Conservation (phyloP, 1,139 yeast genomes). For the Arxiozyma heterogenica region DNA sequence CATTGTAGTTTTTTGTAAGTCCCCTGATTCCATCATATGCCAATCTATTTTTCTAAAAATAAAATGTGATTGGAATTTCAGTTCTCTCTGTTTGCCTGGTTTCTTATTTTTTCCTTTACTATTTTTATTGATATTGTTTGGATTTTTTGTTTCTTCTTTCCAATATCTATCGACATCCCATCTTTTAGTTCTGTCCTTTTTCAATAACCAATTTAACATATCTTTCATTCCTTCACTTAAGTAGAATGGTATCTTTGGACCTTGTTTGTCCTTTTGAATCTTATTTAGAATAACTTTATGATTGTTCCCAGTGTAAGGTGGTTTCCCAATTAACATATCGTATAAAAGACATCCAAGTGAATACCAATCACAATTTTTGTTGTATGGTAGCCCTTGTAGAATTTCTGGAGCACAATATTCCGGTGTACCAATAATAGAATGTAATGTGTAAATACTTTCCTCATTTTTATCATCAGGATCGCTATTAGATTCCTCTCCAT, state of each 20-base stretch:
- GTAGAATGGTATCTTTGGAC: conserved; percentile 68
- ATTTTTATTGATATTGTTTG: not conserved
- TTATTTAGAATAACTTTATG: conserved; percentile 75
- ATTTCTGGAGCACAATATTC: conserved; percentile 98
- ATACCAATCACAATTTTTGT: conserved; percentile 93
- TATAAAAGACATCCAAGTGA: conserved; percentile 83
- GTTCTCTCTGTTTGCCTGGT: conserved; percentile 23
- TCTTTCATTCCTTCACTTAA: conserved; percentile 81
- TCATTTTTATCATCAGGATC: conserved; percentile 9
- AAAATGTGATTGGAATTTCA: conserved; percentile 41
- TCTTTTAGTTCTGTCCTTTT: conserved; percentile 67
- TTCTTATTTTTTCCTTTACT: conserved; percentile 39
- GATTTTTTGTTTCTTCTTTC: conserved; percentile 31
- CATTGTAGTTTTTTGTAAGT: conserved; percentile 33
- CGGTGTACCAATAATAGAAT: conserved; percentile 85
- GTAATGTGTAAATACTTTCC: conserved; percentile 34
- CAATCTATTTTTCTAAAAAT: conserved; percentile 77
- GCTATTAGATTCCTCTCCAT: conserved; percentile 12
- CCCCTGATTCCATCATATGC: conserved; percentile 48
- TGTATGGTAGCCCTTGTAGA: conserved; percentile 74
- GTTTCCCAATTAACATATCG: conserved; percentile 83
- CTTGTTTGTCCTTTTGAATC: conserved; percentile 57
- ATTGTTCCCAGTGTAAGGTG: conserved; percentile 89
- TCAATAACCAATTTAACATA: conserved; percentile 58
- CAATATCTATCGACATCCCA: conserved; percentile 51